These are phyloP conservation scores for Alectoria sarmentosa DNA, from an alignment of 495 filamentous ascomycete species.

Conservation along the genomic window DNA sequence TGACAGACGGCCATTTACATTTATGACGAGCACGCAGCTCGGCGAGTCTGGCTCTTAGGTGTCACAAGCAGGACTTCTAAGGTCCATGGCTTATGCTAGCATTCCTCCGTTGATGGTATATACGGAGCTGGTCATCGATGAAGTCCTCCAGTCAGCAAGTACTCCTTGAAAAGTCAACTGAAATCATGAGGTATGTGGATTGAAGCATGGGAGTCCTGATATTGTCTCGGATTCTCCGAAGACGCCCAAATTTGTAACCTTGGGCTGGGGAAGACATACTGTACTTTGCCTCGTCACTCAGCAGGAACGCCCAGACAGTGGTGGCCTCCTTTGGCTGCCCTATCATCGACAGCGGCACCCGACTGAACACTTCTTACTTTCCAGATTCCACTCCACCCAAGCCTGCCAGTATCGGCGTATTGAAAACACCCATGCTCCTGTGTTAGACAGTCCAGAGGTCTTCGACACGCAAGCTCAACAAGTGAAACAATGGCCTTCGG, in stretches of 20 bases:
- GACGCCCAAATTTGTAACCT: not conserved
- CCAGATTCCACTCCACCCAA: not conserved
- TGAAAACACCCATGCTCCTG: not conserved
- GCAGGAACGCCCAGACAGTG: not conserved
- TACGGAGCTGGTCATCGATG: not conserved
- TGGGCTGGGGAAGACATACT: not conserved
- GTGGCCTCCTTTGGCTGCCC: not conserved
- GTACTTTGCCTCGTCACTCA: not conserved
- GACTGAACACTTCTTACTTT: not conserved
- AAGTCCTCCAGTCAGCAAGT: not conserved
- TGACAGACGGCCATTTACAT: not conserved
- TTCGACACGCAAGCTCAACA: not conserved
- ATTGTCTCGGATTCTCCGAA: not conserved
- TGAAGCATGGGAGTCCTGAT: too few species aligned
- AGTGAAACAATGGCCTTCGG: not conserved
- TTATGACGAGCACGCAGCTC: not conserved
- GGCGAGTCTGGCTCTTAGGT: not conserved
- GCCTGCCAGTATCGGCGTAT: not conserved
- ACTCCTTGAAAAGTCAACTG: not conserved
- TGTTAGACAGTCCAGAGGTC: not conserved
- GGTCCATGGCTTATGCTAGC: not conserved
- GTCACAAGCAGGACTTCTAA: not conserved
- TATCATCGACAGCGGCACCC: not conserved
- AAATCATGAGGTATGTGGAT: not conserved
- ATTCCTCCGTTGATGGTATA: not conserved